Base-by-base conservation (phyloP, 352 stramenopile genomes). In the Globisporangium solare region DNA sequence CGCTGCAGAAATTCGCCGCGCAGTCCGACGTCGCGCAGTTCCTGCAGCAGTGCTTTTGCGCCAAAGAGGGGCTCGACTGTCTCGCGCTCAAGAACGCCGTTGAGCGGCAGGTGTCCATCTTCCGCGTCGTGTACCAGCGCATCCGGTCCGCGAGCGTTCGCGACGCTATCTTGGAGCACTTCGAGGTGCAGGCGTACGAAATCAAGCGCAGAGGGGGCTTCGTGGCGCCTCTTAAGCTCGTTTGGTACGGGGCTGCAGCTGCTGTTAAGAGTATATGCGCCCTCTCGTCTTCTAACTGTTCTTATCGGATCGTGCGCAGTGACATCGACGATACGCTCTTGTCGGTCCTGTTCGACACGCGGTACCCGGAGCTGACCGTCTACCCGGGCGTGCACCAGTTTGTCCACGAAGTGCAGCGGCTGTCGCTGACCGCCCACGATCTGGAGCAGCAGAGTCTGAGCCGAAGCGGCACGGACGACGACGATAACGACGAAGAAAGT, bases 361-460 rank as follows among this genome's bases (percentile, higher is more conserved):
- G 83, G 41, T 93, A 93, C 55, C 83, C 83, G 20, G 79, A 91
- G 49, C 67, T 93, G 32, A 91, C 83, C 12, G 80, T 93, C 4
- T 93, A 93, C 45, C 83, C 83, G 8, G 83, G 83, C 51, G 80
- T 90, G 14, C 79, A 90, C 65, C 83, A 92, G 72, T 92, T 92
- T 32, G 78, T 86, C 13, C 70, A 90, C 22, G 83, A 92, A 58
- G 61, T 92, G 13, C 67, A 88, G 59, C 71, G 73, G 2, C 60
- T 73, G 35, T 74, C 65, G 20, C 61, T 61, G 22, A 54, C 61
- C 3, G 41, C 69, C 6, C 58, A 64, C 22, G 52, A 54, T 15
- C 58, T 66, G 43, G 66, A 64, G 14, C 64, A 51, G 14, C 63
- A 55, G 43, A 40, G 21, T 13, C 27, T 10, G 27, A 35, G 27